Base-by-base conservation (phyloP, 805 yeast species). In the Candida fluviatilis region DNA sequence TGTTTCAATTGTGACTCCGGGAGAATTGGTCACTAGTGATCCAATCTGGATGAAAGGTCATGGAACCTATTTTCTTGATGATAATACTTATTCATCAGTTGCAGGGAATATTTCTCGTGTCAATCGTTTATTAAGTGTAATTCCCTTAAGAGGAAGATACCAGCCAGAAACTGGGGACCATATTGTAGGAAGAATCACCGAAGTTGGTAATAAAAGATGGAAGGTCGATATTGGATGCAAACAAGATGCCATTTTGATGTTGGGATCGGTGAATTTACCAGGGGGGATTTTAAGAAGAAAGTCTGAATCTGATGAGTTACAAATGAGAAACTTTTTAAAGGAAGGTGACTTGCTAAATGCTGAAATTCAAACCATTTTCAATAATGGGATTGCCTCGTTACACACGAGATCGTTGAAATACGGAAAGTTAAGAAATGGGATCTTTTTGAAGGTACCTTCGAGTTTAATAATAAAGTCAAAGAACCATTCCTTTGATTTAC, bases 1-100 rank as follows among this genome's bases (percentile, higher is more conserved):
- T 11, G 36, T 31, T 13, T 48, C 56, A 31, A 59, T 93, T 7
- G 95, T 91, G 14, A 88, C 97, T 1, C 99, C 99, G 0, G 99
- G 99, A 7, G 97, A 93, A 57, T 65, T 90, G 36, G 85, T 93
- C n/a, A 93, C 98, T 0, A 93, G 86, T 49, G 98, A 93, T 54
- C 86, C 96, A 5, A 75, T 82, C 2, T 93, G 98, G 97, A 93
- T 93, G 99, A 78, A 95, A 55, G 99, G 99, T 21, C 99, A 91
- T 55, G 99, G 99, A 4, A 93, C 98, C 0, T 93, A 88, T 58
- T 78, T 82, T 48, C 64, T 84, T 28, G 80, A 78, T 24, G 83
- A 82, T 47, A 69, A 74, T 49, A 88, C 96, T 0, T 88, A 77
- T 58, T 83, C 96, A 2, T 83, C 97, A 0, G 96, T 91, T 5